Evolutionary conservation across 148 eudicot genomes (phyloP), one percentile per base, ranked within the genome.

Genomic region (Drosera capensis): DNA sequence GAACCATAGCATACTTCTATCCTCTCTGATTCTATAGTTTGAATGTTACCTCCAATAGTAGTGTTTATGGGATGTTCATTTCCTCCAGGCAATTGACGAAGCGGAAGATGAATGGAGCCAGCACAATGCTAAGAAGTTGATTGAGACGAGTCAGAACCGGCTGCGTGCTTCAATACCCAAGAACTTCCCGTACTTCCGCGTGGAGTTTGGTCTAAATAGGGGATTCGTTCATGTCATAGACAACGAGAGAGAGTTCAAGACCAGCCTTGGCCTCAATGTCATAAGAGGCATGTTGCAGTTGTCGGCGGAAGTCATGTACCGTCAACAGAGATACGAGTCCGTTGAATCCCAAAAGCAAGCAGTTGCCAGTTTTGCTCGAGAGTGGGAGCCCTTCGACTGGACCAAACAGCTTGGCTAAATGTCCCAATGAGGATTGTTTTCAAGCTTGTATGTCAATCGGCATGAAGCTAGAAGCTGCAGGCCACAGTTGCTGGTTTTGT

Each of bases 191-290:
- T 90, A 90, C 43, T 86, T 90, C 60, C 84, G 80, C 49, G 95
- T 90, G 9, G 95, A 90, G 54, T 90, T 90, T 46, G 99, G 99
- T 20, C 54, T 85, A 14, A 62, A 70, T 17, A 78, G 41, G 66
- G 99, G 99, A n/a, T 84, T 80, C 46, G 99, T 90, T n/a, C 99
- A 90, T 14, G 93, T 90, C 1, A 80, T 90, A 39, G 99, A 90
- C 9, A 80, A 90, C 8, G 99, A 90, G 45, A 52, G 56, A 16
- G 54, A 65, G 46, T 90, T 84, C 48, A 67, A 80, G 43, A 68
- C 73, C 66, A 83, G 64, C 56, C 69, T 90, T 19, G 97, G 87
- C 8, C 72, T 90, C 9, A 78, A 84, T 54, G 82, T 90, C 1
- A 25, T 90, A 17, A 65, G 97, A 60, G 97, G 97, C n/a, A 78